Conservation (phyloP, 768 basidiomycete species). For the Leucosporidium creatinivorum region DNA sequence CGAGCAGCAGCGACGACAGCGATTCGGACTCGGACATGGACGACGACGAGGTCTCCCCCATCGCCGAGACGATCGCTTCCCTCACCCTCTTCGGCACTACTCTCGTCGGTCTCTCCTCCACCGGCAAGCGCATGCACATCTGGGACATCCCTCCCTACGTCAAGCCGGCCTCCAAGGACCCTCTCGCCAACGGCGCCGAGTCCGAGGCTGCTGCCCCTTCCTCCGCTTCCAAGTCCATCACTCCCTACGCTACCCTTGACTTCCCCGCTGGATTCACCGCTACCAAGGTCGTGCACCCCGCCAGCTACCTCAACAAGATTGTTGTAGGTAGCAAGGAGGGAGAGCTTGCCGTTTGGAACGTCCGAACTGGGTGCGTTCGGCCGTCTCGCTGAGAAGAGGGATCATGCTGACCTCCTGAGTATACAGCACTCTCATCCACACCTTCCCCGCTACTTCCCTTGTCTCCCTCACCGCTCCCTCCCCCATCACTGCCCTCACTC, state of each 20-base stretch:
- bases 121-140: constrained; percentile 64
- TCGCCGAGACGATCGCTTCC: constrained; percentile 47
- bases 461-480: constrained; percentile 44
- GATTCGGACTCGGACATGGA: constrained; percentile 5
- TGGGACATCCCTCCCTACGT: constrained; percentile 57
- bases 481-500: constrained; percentile 69
- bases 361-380: constrained; percentile 61
- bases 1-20: not conserved
- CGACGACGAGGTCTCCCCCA: constrained; percentile 15
- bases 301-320: constrained; percentile 94
- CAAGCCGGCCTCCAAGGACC: constrained; percentile 49
- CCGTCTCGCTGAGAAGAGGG: not conserved
- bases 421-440: constrained; percentile 70
- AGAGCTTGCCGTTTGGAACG: constrained; percentile 85
- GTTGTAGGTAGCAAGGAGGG: constrained; percentile 77
- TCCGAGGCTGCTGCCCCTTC: not conserved
- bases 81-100: constrained; percentile 74
- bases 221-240: constrained; percentile 42
- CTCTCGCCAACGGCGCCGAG: not conserved
- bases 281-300: constrained; percentile 77
- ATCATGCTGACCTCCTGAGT: not conserved
- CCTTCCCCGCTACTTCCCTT: constrained; percentile 56
- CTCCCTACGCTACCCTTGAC: constrained; percentile 58
- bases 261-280: constrained; percentile 82
- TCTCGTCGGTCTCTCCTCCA: constrained; percentile 69